Evolutionary conservation across 2,329 filamentous ascomycete genomes (phyloP).

Genomic region (Plectosphaerella plurivora): DNA sequence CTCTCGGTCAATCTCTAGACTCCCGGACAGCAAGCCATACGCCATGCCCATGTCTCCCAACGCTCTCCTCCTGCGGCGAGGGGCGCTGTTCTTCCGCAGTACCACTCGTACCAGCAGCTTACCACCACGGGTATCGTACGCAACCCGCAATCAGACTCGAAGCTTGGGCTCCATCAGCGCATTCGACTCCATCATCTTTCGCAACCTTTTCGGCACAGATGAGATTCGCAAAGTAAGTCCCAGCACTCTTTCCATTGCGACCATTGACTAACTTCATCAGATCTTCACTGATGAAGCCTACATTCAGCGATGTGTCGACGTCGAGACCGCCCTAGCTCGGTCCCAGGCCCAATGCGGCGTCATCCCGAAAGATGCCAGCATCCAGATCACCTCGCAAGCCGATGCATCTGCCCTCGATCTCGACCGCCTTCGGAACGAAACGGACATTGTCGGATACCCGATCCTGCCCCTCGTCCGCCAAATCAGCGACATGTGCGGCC

Average conservation of each 20-base stretch:
- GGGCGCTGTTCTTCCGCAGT: no score
- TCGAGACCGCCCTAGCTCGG: conserved; percentile 45
- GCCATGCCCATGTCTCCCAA: no score
- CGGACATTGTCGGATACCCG: conserved; percentile 51
- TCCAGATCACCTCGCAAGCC: conserved; percentile 28
- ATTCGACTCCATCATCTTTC: conserved; percentile 46
- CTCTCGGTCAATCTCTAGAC: no score
- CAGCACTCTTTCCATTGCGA: no score
- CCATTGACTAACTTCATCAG: background rate
- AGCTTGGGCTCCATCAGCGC: conserved; percentile 11
- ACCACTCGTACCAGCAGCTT: no score
- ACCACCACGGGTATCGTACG: background rate
- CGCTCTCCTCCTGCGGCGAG: no score
- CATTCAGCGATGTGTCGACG: conserved; percentile 41
- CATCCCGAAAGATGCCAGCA: conserved; percentile 34
- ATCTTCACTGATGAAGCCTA: conserved; percentile 46
- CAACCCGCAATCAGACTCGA: background rate
- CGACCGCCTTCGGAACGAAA: conserved; percentile 35
- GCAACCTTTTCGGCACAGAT: conserved; percentile 45
- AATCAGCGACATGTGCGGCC: conserved; percentile 29
- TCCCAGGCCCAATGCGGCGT: conserved; percentile 42
- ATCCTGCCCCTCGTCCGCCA: conserved; percentile 47
- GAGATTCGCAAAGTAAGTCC: conserved; percentile 38
- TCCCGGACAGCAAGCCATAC: no score
- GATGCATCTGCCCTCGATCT: conserved; percentile 14